phyloP scores from a whole-genome alignment of 2,329 filamentous ascomycete species.

The Aspergillus quadrilineatus region DNA sequence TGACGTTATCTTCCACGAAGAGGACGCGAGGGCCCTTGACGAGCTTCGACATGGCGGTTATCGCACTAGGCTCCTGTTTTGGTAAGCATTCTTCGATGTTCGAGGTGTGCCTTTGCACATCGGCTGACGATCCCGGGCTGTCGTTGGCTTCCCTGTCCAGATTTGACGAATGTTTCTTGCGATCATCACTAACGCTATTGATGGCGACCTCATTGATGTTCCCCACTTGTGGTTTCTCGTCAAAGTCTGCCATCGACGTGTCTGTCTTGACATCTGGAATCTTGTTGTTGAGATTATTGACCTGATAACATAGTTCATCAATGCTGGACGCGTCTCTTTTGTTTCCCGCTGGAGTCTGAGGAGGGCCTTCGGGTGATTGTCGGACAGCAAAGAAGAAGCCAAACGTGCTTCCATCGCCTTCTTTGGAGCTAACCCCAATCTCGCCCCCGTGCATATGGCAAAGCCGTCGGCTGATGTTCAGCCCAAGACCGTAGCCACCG shows the following conservation, averaged over 20 bases:
- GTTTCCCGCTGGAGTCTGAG: background rate
- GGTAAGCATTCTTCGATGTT: background rate
- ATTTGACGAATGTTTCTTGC: constrained; percentile 12
- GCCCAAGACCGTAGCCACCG: constrained; percentile 72
- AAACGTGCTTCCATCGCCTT: constrained; percentile 57
- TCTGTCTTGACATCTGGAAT: constrained; percentile 15
- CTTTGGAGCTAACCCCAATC: constrained; percentile 66
- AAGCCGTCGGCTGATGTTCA: constrained; percentile 77
- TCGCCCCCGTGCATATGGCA: constrained; percentile 78
- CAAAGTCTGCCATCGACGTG: constrained; percentile 15
- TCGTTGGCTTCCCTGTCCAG: background rate
- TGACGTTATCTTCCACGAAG: constrained; percentile 47
- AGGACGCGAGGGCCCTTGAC: constrained; percentile 28
- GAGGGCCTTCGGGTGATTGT: constrained; percentile 7
- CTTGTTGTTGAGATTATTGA: constrained; percentile 23
- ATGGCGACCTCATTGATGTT: constrained; percentile 13
- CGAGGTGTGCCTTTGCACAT: background rate
- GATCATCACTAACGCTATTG: background rate
- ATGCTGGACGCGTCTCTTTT: constrained; percentile 2
- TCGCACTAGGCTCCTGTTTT: background rate
- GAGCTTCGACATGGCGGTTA: constrained; percentile 1
- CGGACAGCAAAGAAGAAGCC: constrained; percentile 57
- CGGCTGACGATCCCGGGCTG: background rate
- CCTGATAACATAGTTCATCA: constrained; percentile 19
- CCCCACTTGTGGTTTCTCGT: constrained; percentile 16